Evolutionary conservation across 179 eudicot species (phyloP).

Genomic region (Amaranthus tricolor): DNA sequence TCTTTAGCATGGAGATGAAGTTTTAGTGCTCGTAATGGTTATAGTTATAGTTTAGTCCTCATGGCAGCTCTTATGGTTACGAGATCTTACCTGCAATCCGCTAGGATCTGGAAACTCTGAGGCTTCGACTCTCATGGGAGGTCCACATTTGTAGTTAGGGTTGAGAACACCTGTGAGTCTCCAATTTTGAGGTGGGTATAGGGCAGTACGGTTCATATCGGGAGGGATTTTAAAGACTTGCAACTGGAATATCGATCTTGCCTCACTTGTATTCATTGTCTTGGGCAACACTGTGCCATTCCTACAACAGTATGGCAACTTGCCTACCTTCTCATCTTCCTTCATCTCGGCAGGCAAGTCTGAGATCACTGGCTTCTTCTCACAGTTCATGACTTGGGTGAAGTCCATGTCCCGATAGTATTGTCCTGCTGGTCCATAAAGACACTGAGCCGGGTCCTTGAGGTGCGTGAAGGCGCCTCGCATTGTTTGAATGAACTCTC

Average conservation of each 20-base stretch:
- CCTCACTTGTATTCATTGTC: constrained; percentile 47
- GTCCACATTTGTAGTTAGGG: constrained; percentile 66
- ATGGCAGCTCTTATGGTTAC: too few relatives aligned
- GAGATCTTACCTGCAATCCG: constrained; percentile 38
- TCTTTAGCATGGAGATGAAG: too few relatives aligned
- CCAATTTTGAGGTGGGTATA: constrained; percentile 61
- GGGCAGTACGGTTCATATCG: constrained; percentile 45
- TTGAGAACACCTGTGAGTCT: constrained; percentile 55
- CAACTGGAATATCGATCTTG: constrained; percentile 51
- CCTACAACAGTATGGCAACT: constrained; percentile 53
- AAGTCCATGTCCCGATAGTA: constrained; percentile 71
- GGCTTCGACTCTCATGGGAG: constrained; percentile 58
- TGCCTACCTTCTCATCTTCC: constrained; percentile 70
- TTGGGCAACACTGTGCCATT: constrained; percentile 47
- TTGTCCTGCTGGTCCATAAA: constrained; percentile 66
- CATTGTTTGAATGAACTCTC: constrained; percentile 72
- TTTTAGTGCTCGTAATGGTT: too few relatives aligned
- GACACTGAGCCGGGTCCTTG: constrained; percentile 58
- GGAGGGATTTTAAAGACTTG: constrained; percentile 48
- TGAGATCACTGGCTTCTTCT: constrained; percentile 52
- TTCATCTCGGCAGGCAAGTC: constrained; percentile 63
- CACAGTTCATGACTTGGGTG: constrained; percentile 55
- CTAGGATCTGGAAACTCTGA: constrained; percentile 64
- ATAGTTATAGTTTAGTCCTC: too few relatives aligned
- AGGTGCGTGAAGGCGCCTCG: constrained; percentile 67